Base-by-base conservation (phyloP, 2,329 filamentous ascomycete genomes). In the Intubia oerlemansii region DNA sequence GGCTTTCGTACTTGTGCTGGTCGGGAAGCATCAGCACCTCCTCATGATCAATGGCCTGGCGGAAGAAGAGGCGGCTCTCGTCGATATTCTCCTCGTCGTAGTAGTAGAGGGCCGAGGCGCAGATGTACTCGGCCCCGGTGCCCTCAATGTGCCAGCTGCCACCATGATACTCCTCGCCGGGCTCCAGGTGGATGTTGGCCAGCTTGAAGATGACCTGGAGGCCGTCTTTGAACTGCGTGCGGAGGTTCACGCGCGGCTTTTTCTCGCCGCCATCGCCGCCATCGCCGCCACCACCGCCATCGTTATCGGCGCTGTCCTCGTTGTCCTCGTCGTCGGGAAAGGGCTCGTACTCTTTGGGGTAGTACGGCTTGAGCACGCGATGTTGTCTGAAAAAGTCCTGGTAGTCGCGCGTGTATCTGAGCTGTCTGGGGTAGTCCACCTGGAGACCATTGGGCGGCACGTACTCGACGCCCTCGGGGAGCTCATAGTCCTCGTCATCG, bases 131-230 rank as follows among this genome's bases (percentile, higher is more conserved):
- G 33, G 67, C 65, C 33, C 49, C 33, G 32, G 47, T 43, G 23
- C 57, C 56, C 33, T 62, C 57, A 10, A 59, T 19, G 18, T 38
- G 36, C 36, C 36, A 38, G 13, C 8, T 18, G 25, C 38, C 34
- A 11, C 47, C 51, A 0, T 47, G 39, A 35, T 61, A 70, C 0
- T 63, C 59, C 0, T 8, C 22, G 6, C 62, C 57, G 0, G 66
- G 65, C 0, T 56, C 65, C 2, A 74, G 50, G 24, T 69, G 53
- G 28, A 73, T 61, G 20, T 55, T 60, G 2, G 64, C 56, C 36
- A 77, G 50, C 40, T 74, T 73, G 18, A 73, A 57, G 28, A 76
- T 66, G 20, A 76, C 44, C 38, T 77, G 70, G 4, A 75, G 40
- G 3, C 59, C 33, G 3, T 35, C 14, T 8, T 33, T 34, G 13